Evolutionary conservation across 2,329 filamentous ascomycete genomes (phyloP).

Genomic region (Aspergillus quadricinctus): DNA sequence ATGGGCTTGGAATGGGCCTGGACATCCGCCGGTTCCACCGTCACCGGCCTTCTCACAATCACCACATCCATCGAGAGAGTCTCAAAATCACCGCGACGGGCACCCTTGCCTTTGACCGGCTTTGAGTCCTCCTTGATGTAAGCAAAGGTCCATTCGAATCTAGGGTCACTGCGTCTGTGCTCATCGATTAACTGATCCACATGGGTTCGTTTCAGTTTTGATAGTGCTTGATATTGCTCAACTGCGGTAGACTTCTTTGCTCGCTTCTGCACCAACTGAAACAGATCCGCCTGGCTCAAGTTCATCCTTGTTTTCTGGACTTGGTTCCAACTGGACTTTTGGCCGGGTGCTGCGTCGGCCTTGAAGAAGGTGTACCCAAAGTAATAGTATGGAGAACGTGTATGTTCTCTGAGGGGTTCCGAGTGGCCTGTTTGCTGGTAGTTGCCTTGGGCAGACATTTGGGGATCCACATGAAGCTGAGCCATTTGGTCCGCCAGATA

Average conservation of each 20-base stretch:
- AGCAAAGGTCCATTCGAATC: conserved; percentile 36
- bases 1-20: conserved; percentile 8
- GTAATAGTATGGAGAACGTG: conserved; percentile 20
- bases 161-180: conserved; percentile 23
- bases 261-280: conserved; percentile 26
- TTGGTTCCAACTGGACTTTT: conserved; percentile 28
- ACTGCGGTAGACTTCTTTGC: conserved; percentile 23
- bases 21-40: conserved; percentile 14
- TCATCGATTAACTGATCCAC: conserved; percentile 34
- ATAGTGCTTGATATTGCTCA: conserved; percentile 28
- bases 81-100: conserved; percentile 25
- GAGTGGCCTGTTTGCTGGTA: conserved; percentile 2
- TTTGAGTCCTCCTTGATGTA: conserved; percentile 31
- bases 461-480: conserved; percentile 13
- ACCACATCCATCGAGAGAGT: conserved; percentile 33
- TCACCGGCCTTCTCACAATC: conserved; percentile 25
- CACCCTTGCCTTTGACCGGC: conserved; percentile 23
- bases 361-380: conserved; percentile 34
- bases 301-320: conserved; percentile 27
- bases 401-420: conserved; percentile 5
- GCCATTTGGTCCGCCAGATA: conserved; percentile 15
- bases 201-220: conserved; percentile 26
- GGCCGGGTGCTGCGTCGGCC: conserved; percentile 25
- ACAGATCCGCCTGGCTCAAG: conserved; percentile 28
- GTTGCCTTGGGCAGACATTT: conserved; percentile 2